Base-by-base conservation (phyloP, 441 rosid species). In the Brassica balearica region DNA sequence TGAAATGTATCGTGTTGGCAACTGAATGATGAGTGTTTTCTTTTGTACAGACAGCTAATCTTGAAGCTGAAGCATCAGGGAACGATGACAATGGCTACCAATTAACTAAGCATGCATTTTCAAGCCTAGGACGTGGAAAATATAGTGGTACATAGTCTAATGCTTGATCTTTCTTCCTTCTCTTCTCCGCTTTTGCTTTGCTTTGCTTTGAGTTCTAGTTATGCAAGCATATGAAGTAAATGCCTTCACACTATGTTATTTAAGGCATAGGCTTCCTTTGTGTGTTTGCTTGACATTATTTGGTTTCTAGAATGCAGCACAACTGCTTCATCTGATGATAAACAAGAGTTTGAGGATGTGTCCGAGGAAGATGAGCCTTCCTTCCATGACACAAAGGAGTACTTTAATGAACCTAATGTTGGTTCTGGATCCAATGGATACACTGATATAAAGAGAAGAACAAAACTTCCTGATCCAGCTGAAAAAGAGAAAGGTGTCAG, bases 401-500 rank as follows among this genome's bases (percentile, higher is more conserved):
- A 76, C 81, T 90, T 95, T 79, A 61, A 75, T 20, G 94, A 93
- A 76, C 73, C 85, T 15, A 75, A 76, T 79, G 73, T 59, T n/a
- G 25, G 64, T 81, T 51, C 81, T 59, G 94, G 89, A 69, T 81
- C 87, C 77, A 84, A 75, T 73, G 82, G 74, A 77, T 82, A 70
- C 81, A 81, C 79, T 8, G 78, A 73, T 14, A 77, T 90, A 81
- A 90, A 83, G 81, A 85, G 97, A 84, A 78, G 98, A 78, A 78
- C 81, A 55, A 90, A 86, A 83, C 96, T 93, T 84, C 98, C 97
- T 60, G 88, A 86, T 75, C 97, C 98, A 36, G 85, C 86, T 75
- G 98, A 93, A 84, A 89, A 93, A 85, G 97, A 92, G 86, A 92
- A 86, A 86, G 97, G 93, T 60, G 94, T 89, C 43, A 93, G 97